These are phyloP conservation scores for Carex scoparia DNA, from an alignment of 176 grass and related monocot species.

Conservation along the genomic window DNA sequence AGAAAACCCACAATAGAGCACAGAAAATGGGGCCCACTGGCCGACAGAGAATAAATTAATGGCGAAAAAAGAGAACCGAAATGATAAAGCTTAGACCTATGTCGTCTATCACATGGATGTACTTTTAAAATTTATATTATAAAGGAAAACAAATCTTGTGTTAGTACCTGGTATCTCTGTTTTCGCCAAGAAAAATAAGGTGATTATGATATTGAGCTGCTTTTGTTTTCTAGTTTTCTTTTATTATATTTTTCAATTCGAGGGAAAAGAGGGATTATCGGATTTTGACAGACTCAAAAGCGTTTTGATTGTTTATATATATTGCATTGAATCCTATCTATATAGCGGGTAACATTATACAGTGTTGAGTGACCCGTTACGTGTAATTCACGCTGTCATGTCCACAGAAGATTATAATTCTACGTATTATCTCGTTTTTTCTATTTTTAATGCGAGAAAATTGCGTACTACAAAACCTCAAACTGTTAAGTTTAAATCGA, in stretches of 20 bases:
- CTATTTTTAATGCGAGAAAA: background rate
- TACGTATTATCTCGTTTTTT: background rate
- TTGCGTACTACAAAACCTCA: background rate
- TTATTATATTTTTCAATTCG: slow-evolving; percentile 14
- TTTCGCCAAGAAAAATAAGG: background rate
- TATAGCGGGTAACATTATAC: background rate
- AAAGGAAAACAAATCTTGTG: background rate
- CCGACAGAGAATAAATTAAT: slow-evolving; percentile 29
- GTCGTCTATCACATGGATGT: slow-evolving; percentile 25
- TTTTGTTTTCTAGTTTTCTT: background rate
- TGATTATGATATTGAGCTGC: background rate
- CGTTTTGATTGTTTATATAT: background rate
- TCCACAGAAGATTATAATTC: background rate
- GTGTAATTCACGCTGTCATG: background rate
- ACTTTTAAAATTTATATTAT: slow-evolving; percentile 3
- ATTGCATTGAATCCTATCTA: background rate
- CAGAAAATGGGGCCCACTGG: background rate
- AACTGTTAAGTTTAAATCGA: background rate
- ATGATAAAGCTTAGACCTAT: slow-evolving; percentile 18
- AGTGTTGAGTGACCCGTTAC: background rate
- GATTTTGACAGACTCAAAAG: slow-evolving; percentile 6
- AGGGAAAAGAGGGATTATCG: slow-evolving; percentile 18
- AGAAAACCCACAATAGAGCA: background rate
- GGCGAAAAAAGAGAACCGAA: slow-evolving; percentile 20
- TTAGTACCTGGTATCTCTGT: slow-evolving; percentile 1